Evolutionary conservation across 306 rosid species (phyloP).

Genomic region (Fragaria ananassa): DNA sequence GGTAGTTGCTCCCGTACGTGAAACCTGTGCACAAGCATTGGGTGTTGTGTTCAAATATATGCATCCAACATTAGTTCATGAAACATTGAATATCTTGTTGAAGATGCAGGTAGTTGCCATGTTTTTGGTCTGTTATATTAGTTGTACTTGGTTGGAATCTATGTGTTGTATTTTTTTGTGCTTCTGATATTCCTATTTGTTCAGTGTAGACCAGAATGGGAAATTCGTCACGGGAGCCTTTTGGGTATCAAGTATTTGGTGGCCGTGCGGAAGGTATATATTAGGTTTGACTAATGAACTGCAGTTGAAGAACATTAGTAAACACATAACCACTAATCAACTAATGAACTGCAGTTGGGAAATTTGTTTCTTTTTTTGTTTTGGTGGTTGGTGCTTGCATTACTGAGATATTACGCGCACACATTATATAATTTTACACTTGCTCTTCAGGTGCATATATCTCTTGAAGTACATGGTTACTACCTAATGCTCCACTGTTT

Average conservation of each 20-base stretch:
- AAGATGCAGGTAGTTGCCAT: conserved; percentile 74
- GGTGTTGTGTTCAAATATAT: conserved; percentile 91
- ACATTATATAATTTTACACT: neutral
- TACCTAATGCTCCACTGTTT: conserved; percentile 29
- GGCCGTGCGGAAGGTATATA: conserved; percentile 80
- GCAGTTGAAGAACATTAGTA: neutral
- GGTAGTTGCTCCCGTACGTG: conserved; percentile 99
- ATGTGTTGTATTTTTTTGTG: conserved; percentile 35
- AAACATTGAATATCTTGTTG: conserved; percentile 85
- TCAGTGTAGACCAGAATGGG: conserved; percentile 99
- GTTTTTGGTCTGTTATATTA: conserved; percentile 16
- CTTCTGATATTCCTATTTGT: conserved; percentile 47
- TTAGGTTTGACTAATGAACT: neutral
- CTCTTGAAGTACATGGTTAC: conserved; percentile 8
- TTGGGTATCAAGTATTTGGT: conserved; percentile 93
- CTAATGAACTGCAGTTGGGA: no score
- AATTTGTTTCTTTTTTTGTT: neutral
- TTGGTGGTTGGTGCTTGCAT: neutral
- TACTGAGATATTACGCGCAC: neutral
- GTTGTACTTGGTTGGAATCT: conserved; percentile 11
- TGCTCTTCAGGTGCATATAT: conserved; percentile 16
- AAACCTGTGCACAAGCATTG: conserved; percentile 96
- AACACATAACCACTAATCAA: neutral
- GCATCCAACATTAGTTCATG: conserved; percentile 79
- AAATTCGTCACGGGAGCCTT: conserved; percentile 98